A percentile compares a stretch with the other conserved stretches of the same genome.
Conservation (phyloP, 2,329 filamentous ascomycete species). For the Didymella keratinophila region DNA sequence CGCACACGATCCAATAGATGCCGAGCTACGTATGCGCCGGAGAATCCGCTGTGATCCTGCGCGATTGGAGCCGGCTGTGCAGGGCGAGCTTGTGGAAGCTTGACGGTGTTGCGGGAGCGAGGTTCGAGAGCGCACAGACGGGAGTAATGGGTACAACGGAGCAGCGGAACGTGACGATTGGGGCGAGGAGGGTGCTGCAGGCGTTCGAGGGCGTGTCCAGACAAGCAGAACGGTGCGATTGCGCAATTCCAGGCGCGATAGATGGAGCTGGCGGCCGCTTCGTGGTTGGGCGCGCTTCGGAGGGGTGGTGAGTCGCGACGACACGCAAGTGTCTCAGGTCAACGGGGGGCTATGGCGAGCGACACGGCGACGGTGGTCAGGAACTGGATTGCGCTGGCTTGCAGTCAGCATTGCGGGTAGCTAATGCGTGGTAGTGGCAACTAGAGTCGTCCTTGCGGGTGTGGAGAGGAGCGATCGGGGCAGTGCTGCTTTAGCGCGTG, state of each 20-base stretch:
- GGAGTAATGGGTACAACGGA: neutral
- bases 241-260: constrained; percentile 20
- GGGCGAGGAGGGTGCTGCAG: constrained; percentile 1
- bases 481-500: constrained; percentile 33
- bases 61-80: neutral
- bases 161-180: constrained; percentile 1
- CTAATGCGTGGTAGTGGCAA: constrained; percentile 33
- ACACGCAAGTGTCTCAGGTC: constrained; percentile 45
- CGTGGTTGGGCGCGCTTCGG: constrained; percentile 21
- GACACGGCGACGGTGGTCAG: constrained; percentile 19
- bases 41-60: neutral
- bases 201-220: neutral
- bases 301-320: constrained; percentile 16
- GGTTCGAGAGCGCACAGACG: constrained; percentile 5
- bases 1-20: constrained; percentile 13
- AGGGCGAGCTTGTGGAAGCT: constrained; percentile 3
- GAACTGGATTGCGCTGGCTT: constrained; percentile 33
- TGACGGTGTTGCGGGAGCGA: neutral
- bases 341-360: constrained; percentile 30
- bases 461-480: constrained; percentile 36
- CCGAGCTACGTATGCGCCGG: constrained; percentile 9
- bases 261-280: constrained; percentile 20
- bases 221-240: constrained; percentile 8
- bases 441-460: constrained; percentile 28
- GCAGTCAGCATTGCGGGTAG: constrained; percentile 46